Conservation (phyloP, 495 filamentous ascomycete species). For the Neurospora tetraspora region DNA sequence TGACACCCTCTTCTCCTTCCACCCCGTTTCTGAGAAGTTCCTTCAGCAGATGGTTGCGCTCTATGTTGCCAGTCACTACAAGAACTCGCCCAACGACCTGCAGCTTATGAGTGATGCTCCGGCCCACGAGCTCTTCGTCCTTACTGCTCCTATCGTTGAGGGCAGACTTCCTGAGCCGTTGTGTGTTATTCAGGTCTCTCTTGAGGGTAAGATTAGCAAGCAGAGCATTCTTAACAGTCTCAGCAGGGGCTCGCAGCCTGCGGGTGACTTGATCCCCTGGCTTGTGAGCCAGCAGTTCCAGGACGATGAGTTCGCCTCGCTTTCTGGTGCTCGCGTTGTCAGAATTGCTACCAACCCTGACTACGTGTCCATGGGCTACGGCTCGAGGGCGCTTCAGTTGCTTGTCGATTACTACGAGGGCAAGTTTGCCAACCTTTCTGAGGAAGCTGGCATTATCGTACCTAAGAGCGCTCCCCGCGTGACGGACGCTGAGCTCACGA, state of each 20-base stretch:
- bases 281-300: slow-evolving; percentile 97
- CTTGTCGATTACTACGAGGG: slow-evolving; percentile 90
- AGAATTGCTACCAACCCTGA: slow-evolving; percentile 96
- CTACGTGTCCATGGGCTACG: slow-evolving; percentile 85
- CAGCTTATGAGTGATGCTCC: slow-evolving; percentile 97
- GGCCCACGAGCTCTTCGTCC: slow-evolving; percentile 91
- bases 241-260: slow-evolving; percentile 78
- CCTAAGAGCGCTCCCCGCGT: slow-evolving; percentile 62
- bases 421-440: slow-evolving; percentile 76
- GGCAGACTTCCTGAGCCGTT: slow-evolving; percentile 83
- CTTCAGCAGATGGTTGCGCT: slow-evolving; percentile 96
- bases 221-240: slow-evolving; percentile 84
- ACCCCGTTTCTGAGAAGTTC: slow-evolving; percentile 93
- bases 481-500: slow-evolving; percentile 73
- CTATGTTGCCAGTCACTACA: slow-evolving; percentile 97
- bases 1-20: slow-evolving; percentile 96
- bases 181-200: slow-evolving; percentile 86
- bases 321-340: slow-evolving; percentile 87
- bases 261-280: slow-evolving; percentile 97
- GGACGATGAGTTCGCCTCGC: slow-evolving; percentile 88
- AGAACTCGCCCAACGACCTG: slow-evolving; percentile 95
- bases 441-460: slow-evolving; percentile 39
- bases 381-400: slow-evolving; percentile 74
- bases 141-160: slow-evolving; percentile 79
- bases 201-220: slow-evolving; percentile 90